phyloP scores from a whole-genome alignment of 140 eudicot genomes.

The Cichorium intybus region DNA sequence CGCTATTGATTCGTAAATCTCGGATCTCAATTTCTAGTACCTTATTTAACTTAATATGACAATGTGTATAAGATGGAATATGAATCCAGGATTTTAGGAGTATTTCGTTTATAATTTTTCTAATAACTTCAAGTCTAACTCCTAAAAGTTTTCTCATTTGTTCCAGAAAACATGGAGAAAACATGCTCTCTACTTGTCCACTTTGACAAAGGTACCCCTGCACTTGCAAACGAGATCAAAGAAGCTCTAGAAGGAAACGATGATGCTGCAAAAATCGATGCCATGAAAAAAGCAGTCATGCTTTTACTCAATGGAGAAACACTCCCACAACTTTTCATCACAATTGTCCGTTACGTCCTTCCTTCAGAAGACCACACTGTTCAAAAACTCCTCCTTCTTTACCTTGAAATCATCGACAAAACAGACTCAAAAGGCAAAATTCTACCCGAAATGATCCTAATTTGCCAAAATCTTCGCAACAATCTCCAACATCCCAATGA shows the following conservation, averaged over 20 bases:
- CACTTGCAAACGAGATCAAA: slow-evolving; percentile 50
- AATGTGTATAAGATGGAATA: not conserved
- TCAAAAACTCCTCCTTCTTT: slow-evolving; percentile 45
- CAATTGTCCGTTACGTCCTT: slow-evolving; percentile 45
- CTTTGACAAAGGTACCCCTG: slow-evolving; percentile 19
- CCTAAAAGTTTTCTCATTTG: not conserved
- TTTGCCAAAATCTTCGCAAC: slow-evolving; percentile 52
- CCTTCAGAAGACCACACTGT: slow-evolving; percentile 56
- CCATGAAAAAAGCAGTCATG: slow-evolving; percentile 36
- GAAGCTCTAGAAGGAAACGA: slow-evolving; percentile 42
- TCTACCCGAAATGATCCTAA: slow-evolving; percentile 54
- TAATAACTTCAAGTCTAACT: not conserved
- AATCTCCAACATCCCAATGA: slow-evolving; percentile 56
- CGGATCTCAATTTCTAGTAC: not conserved
- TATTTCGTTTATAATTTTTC: not conserved
- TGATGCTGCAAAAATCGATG: slow-evolving; percentile 6
- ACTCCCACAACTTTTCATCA: slow-evolving; percentile 52
- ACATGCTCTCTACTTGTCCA: slow-evolving; percentile 41
- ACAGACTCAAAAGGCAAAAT: slow-evolving; percentile 44
- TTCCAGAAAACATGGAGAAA: slow-evolving; percentile 42
- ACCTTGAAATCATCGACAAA: slow-evolving; percentile 53
- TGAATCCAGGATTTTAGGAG: not conserved
- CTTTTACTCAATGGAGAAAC: not conserved
- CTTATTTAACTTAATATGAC: not conserved
- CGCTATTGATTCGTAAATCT: slow-evolving; percentile 5